Evolutionary conservation across 2,329 filamentous ascomycete genomes (phyloP), one percentile per base, ranked within the genome.

Genomic region (Xylariaceae sp.): DNA sequence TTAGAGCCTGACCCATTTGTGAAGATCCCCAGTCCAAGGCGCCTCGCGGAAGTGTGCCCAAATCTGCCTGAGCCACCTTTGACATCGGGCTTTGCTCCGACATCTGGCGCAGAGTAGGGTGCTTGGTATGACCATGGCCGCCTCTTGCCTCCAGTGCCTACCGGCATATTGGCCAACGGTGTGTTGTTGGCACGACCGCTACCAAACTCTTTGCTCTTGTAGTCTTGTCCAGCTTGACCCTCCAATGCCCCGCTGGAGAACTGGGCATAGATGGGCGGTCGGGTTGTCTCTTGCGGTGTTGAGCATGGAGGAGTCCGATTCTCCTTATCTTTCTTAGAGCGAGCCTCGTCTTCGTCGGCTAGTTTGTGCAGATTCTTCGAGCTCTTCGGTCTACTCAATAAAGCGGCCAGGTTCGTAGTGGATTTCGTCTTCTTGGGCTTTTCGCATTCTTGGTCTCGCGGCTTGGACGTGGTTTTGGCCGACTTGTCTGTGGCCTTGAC

Each of bases 381-480:
- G 8, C 85, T 87, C 55, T 82, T 87, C 38, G 79, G 77, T 36
- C 82, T 80, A 36, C 77, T 78, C 32, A 94, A 72, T 35, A 95
- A 72, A 4, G 72, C 77, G 1, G 77, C 77, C n/a, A 96, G 68
- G 54, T 88, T 93, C 19, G 83, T 83, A 3, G 83, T 74, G 0
- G 89, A 94, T 58, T 90, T 94, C 23, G 75, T 75, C 65, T 90
- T 93, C 52, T 81, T 82, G 17, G 77, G 75, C 52, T 82, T 83
- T 14, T 26, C 24, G 6, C n/a, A n/a, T 11, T 13, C 15, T 16
- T 45, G 39, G 36, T 48, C 50, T 19, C 55, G 50, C 45, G 65
- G 65, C 36, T 61, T 58, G 59, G 65, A 38, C 52, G 53, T 9
- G 47, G 38, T 54, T 61, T 66, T 39, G 55, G 55, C 14, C 49